Conservation (phyloP, 192 early-diverging fungal species). For the Gonapodya sp. region DNA sequence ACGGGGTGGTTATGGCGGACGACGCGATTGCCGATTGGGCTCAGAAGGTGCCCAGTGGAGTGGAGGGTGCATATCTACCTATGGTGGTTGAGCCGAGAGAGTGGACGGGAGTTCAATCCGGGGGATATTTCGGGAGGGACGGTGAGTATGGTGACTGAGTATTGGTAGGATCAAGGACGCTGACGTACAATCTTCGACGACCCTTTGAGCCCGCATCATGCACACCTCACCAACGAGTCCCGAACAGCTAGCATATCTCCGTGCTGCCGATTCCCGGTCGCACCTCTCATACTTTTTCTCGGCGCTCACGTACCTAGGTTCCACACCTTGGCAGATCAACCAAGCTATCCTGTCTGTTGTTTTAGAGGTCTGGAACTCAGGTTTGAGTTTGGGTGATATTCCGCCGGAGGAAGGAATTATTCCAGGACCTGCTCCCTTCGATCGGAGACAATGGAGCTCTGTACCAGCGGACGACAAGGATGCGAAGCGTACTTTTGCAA, state of each 20-base stretch:
- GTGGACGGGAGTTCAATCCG: conserved; percentile 18
- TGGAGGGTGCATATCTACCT: neutral
- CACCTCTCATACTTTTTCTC: conserved; percentile 57
- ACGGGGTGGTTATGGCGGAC: neutral
- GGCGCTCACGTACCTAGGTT: conserved; percentile 79
- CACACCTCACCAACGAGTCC: conserved; percentile 52
- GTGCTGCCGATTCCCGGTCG: conserved; percentile 64
- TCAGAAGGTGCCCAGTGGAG: neutral
- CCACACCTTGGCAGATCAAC: conserved; percentile 83
- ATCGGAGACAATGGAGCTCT: too few relatives aligned
- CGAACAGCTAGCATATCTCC: conserved; percentile 70
- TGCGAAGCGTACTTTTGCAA: conserved; percentile 32
- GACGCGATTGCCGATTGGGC: neutral
- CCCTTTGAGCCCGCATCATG: conserved; percentile 66
- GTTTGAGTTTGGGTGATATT: conserved; percentile 59
- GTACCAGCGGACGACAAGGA: conserved; percentile 40
- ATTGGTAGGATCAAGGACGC: conserved; percentile 64
- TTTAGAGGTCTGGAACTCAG: conserved; percentile 80
- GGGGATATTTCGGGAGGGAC: conserved; percentile 56
- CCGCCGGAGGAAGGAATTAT: conserved; percentile 39
- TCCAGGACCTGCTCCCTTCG: conserved; percentile 44
- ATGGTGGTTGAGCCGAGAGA: neutral
- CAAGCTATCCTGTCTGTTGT: conserved; percentile 67
- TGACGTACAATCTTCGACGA: conserved; percentile 73
- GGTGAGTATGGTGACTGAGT: conserved; percentile 55